These are phyloP conservation scores for Aspergillus sp. DNA, from an alignment of 2,329 filamentous ascomycete genomes.

Conservation along the genomic window DNA sequence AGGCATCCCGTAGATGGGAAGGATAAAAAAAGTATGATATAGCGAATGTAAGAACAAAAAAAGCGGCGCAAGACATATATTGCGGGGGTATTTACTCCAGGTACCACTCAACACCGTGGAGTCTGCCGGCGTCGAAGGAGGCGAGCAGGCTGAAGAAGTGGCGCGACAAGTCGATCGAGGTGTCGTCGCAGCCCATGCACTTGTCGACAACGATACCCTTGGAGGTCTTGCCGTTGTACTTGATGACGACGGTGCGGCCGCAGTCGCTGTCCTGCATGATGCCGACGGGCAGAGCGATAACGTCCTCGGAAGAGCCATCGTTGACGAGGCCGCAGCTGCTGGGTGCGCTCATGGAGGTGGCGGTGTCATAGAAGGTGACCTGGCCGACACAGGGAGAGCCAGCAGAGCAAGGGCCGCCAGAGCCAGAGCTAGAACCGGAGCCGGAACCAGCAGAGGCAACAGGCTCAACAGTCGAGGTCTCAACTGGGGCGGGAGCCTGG, in stretches of 20 bases:
- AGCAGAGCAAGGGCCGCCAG: slow-evolving; percentile 32
- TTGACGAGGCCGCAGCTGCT: slow-evolving; percentile 66
- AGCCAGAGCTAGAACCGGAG: slow-evolving; percentile 22
- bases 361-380: slow-evolving; percentile 75
- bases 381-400: slow-evolving; percentile 57
- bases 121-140: slow-evolving; percentile 42
- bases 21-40: slow-evolving; percentile 6
- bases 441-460: slow-evolving; percentile 3
- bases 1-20: slow-evolving; percentile 9
- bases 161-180: slow-evolving; percentile 65
- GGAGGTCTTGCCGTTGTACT: slow-evolving; percentile 61
- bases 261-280: slow-evolving; percentile 75
- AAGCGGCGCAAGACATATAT: background rate
- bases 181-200: slow-evolving; percentile 68
- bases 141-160: slow-evolving; percentile 60
- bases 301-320: slow-evolving; percentile 58
- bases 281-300: slow-evolving; percentile 69
- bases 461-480: background rate
- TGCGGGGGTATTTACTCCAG: slow-evolving; percentile 29
- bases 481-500: background rate
- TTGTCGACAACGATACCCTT: slow-evolving; percentile 71
- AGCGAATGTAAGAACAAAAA: slow-evolving; percentile 10
- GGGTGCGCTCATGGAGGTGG: slow-evolving; percentile 58
- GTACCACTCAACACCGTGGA: slow-evolving; percentile 48
- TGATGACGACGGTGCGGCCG: slow-evolving; percentile 69